These are phyloP conservation scores for Lagenaria siceraria DNA, from an alignment of 306 rosid genomes.

Conservation along the genomic window DNA sequence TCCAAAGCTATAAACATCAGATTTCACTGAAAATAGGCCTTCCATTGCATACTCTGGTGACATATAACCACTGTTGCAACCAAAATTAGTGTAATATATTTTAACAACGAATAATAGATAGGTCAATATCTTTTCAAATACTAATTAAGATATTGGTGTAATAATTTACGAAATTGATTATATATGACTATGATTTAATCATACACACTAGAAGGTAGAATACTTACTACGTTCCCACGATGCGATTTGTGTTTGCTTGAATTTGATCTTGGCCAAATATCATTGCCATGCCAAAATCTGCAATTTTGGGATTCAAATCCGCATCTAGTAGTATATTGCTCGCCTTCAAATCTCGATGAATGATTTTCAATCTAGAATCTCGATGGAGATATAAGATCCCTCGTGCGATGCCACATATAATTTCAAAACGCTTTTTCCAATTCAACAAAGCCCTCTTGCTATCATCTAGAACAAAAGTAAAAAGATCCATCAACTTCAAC, in stretches of 20 bases:
- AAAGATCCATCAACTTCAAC: neutral
- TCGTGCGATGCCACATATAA: neutral
- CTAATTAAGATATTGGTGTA: neutral
- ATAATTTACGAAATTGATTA: neutral
- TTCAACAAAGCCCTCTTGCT: neutral
- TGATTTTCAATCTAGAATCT: slow-evolving; percentile 4
- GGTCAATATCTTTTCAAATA: too few relatives aligned
- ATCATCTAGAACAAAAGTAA: neutral
- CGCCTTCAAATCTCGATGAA: neutral
- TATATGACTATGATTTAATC: neutral
- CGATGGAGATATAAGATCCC: neutral
- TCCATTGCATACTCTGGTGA: slow-evolving; percentile 58
- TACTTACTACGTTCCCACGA: slow-evolving; percentile 1
- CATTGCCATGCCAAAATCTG: slow-evolving; percentile 3
- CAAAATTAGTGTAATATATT: neutral
- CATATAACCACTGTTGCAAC: slow-evolving; percentile 38
- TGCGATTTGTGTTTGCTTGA: neutral
- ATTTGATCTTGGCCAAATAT: neutral
- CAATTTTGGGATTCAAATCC: neutral
- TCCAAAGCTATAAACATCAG: slow-evolving; percentile 49
- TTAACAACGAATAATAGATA: neutral
- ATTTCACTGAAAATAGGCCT: slow-evolving; percentile 39
- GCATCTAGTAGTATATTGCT: neutral
- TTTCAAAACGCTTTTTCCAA: neutral
- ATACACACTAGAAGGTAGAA: neutral